phyloP scores from a whole-genome alignment of 129 eudicot genomes.

The Cynara cardunculus region DNA sequence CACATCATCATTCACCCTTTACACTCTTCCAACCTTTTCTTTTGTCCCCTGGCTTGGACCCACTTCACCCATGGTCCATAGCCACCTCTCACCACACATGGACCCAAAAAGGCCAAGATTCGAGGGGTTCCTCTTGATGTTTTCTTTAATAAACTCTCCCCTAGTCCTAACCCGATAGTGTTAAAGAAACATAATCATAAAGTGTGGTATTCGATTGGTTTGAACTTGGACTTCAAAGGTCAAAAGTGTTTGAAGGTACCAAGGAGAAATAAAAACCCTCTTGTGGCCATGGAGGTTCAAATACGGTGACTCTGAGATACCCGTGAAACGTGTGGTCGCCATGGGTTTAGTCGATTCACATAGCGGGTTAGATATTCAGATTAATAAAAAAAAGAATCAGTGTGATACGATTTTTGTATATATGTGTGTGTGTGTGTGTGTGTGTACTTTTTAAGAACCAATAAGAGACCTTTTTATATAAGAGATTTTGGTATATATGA shows the following conservation, averaged over 20 bases:
- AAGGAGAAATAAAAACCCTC: too few species aligned
- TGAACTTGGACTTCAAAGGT: too few species aligned
- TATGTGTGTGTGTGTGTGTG: neutral
- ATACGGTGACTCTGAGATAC: too few species aligned
- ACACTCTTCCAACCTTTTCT: conserved; percentile 30
- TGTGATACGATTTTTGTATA: neutral
- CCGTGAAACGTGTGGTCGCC: too few species aligned
- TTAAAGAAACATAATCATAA: too few species aligned
- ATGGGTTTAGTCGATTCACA: too few species aligned
- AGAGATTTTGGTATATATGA: neutral
- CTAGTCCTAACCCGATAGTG: too few species aligned
- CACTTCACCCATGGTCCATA: conserved; percentile 28
- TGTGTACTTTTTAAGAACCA: neutral
- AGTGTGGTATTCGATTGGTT: too few species aligned
- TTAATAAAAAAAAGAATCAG: neutral
- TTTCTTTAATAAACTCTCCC: neutral
- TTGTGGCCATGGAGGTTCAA: too few species aligned
- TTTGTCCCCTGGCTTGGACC: conserved; percentile 20
- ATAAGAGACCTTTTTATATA: too few species aligned
- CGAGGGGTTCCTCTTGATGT: neutral
- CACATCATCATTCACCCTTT: conserved; percentile 37
- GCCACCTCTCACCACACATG: conserved; percentile 9
- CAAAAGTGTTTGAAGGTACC: too few species aligned
- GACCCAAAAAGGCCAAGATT: conserved; percentile 18
- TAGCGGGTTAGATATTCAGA: too few species aligned